These are phyloP conservation scores for Thelonectria discophora DNA, from an alignment of 2,329 filamentous ascomycete species.

Conservation along the genomic window DNA sequence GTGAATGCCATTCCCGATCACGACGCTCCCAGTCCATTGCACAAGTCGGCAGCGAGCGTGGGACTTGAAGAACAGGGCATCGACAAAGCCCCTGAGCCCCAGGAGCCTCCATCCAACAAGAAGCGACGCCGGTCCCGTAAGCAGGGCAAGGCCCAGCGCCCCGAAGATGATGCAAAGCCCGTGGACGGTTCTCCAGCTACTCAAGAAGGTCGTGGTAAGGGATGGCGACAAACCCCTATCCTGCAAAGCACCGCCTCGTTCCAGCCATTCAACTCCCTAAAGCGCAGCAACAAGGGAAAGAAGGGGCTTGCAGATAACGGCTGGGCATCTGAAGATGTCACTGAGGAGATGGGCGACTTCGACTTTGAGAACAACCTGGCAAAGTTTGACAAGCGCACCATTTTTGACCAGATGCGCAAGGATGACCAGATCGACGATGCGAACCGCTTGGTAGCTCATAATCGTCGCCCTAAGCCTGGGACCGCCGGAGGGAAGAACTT, in stretches of 20 bases:
- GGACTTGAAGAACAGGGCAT: constrained; percentile 30
- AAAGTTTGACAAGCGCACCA: constrained; percentile 91
- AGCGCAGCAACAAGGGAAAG: constrained; percentile 60
- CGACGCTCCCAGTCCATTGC: constrained; percentile 41
- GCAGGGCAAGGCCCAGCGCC: constrained; percentile 42
- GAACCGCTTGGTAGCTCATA: constrained; percentile 89
- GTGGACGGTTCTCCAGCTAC: constrained; percentile 37
- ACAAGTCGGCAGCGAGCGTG: constrained; percentile 37
- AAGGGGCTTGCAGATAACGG: constrained; percentile 70
- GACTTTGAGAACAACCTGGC: constrained; percentile 90
- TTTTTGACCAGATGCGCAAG: constrained; percentile 91
- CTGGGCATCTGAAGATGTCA: constrained; percentile 96
- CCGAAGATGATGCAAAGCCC: constrained; percentile 40
- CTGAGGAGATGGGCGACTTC: constrained; percentile 93
- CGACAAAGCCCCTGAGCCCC: constrained; percentile 31
- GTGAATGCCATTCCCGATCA: constrained; percentile 35
- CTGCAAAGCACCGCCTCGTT: constrained; percentile 69
- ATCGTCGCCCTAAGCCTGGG: constrained; percentile 73
- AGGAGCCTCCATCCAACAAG: constrained; percentile 42
- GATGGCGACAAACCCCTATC: constrained; percentile 69
- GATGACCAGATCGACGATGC: constrained; percentile 91
- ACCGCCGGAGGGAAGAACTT: constrained; percentile 87
- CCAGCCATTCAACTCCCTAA: constrained; percentile 69
- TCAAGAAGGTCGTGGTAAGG: constrained; percentile 56
- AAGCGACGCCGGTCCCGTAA: constrained; percentile 47